Conservation (phyloP, 2,329 filamentous ascomycete genomes). For the Nannizziopsis barbatae region DNA sequence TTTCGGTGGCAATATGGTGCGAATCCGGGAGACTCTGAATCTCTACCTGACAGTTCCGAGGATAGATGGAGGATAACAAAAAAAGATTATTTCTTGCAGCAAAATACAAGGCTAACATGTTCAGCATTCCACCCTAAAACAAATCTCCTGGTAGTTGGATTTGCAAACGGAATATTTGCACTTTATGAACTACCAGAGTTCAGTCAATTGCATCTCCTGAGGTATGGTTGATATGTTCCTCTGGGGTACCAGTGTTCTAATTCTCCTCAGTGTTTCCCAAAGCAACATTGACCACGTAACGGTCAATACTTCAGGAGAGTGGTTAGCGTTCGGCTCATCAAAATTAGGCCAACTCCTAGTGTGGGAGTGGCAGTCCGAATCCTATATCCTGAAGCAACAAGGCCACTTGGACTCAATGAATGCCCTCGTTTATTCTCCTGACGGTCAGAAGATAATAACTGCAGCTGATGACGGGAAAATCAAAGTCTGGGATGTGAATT, state of each 20-base stretch:
- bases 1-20: constrained; percentile 82
- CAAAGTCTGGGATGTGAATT: constrained; percentile 95
- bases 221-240: constrained; percentile 25
- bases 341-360: constrained; percentile 92
- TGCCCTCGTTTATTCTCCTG: constrained; percentile 80
- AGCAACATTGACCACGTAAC: constrained; percentile 92
- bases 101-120: constrained; percentile 73
- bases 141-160: constrained; percentile 89
- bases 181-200: constrained; percentile 95
- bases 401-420: constrained; percentile 97
- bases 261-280: constrained; percentile 66
- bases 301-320: constrained; percentile 89
- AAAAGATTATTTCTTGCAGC: constrained; percentile 88
- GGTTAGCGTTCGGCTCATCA: constrained; percentile 92
- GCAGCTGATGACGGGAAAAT: constrained; percentile 95
- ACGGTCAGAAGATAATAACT: constrained; percentile 85
- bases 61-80: constrained; percentile 86
- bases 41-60: constrained; percentile 51
- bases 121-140: constrained; percentile 79
- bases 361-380: constrained; percentile 99
- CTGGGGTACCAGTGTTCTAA: constrained; percentile 6
- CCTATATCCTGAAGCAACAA: constrained; percentile 96
- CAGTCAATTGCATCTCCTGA: constrained; percentile 78
- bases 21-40: constrained; percentile 50
- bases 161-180: constrained; percentile 87